A percentile compares a stretch with the other conserved stretches of the same genome.
These are phyloP conservation scores for Actinomortierella ambigua DNA, from an alignment of 371 early-diverging fungal genomes.

Conservation along the genomic window DNA sequence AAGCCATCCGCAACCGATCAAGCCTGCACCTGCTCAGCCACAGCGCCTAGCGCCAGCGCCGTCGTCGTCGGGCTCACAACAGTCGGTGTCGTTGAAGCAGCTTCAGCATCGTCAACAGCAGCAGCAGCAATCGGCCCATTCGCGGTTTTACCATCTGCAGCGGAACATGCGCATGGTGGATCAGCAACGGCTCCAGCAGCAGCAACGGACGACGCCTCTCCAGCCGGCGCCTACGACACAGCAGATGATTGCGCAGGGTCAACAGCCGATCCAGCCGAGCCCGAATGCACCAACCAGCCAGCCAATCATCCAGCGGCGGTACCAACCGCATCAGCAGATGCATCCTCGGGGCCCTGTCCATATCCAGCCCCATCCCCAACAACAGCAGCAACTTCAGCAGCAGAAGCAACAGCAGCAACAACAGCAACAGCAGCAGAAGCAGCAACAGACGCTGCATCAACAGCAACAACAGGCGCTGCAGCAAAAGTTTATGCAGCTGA, in stretches of 20 bases:
- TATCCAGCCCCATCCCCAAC: conserved; percentile 29
- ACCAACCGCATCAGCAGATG: conserved; percentile 44
- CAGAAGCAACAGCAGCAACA: conserved; percentile 7
- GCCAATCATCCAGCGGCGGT: conserved; percentile 27
- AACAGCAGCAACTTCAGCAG: conserved; percentile 2
- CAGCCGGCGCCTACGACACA: background rate
- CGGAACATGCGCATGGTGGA: conserved; percentile 45
- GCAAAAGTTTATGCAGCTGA: background rate
- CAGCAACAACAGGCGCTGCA: conserved; percentile 10
- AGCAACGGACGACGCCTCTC: background rate
- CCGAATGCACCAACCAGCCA: conserved; percentile 15
- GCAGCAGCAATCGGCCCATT: conserved; percentile 43
- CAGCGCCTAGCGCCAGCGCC: too few relatives aligned
- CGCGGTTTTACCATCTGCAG: conserved; percentile 39
- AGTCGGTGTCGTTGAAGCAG: too few relatives aligned
- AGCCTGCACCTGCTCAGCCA: too few relatives aligned
- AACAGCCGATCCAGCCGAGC: conserved; percentile 13
- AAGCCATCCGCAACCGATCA: too few relatives aligned
- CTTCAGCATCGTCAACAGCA: conserved; percentile 35
- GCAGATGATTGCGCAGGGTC: background rate
- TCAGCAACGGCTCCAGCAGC: conserved; percentile 23
- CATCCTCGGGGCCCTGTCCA: conserved; percentile 26
- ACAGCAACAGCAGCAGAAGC: conserved; percentile 15
- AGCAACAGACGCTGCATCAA: conserved; percentile 18
- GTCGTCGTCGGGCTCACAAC: too few relatives aligned